phyloP scores from a whole-genome alignment of 345 rosid genomes.

The Camelina neglecta region DNA sequence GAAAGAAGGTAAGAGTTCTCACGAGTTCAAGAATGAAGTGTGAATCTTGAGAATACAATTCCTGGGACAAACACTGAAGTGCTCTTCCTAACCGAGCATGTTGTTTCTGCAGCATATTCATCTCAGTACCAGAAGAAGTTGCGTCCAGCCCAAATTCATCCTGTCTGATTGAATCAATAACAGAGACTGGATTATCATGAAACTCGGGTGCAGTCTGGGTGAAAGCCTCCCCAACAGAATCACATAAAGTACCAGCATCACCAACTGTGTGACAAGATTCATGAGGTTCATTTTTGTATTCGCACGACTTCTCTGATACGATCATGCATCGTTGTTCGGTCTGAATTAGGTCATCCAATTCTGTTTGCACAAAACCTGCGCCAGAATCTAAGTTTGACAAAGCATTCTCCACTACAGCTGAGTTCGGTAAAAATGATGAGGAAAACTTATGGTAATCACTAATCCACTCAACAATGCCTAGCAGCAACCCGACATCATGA shows the following conservation, averaged over 20 bases:
- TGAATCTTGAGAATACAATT: conserved; percentile 95
- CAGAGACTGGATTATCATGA: conserved; percentile 51
- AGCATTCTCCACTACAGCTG: conserved; percentile 32
- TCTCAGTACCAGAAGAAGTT: conserved; percentile 66
- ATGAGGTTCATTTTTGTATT: conserved; percentile 33
- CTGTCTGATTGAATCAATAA: conserved; percentile 78
- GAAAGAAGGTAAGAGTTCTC: conserved; percentile 39
- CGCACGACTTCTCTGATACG: conserved; percentile 34
- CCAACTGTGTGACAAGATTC: conserved; percentile 39
- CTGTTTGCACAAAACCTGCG: conserved; percentile 38
- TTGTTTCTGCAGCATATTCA: conserved; percentile 80
- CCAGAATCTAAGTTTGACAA: conserved; percentile 39
- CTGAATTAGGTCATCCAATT: conserved; percentile 36
- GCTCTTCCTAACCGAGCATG: conserved; percentile 99
- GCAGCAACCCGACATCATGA: conserved; percentile 79
- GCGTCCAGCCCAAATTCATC: conserved; percentile 89
- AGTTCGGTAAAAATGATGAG: conserved; percentile 36
- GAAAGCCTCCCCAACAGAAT: conserved; percentile 38
- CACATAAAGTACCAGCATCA: conserved; percentile 42
- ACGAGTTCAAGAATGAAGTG: conserved; percentile 99
- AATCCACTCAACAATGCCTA: conserved; percentile 82
- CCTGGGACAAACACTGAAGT: conserved; percentile 96
- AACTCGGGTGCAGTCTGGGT: conserved; percentile 43
- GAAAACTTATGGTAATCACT: conserved; percentile 61
- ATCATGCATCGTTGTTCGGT: conserved; percentile 38